A percentile compares a stretch with the other conserved stretches of the same genome.
Evolutionary conservation across 2,329 filamentous ascomycete species (phyloP).

Genomic region (Trichophyton simii): DNA sequence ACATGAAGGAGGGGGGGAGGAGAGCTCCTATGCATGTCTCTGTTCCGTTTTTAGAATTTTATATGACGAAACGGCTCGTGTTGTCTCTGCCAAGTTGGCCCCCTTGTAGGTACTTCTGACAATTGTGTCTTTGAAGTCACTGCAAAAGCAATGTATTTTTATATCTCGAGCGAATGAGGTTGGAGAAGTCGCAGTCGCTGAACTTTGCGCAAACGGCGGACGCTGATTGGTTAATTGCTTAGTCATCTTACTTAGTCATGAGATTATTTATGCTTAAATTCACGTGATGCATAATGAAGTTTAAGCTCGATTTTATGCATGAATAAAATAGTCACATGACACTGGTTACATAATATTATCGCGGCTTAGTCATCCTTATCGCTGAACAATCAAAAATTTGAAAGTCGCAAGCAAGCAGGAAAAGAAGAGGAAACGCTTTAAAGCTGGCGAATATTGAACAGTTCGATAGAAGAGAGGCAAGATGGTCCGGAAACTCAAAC

Average conservation of each 20-base stretch:
- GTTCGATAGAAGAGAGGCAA: not conserved
- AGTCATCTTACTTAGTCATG: not conserved
- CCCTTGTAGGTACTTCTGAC: not conserved
- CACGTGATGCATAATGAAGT: not conserved
- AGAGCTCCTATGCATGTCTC: not conserved
- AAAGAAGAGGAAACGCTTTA: not conserved
- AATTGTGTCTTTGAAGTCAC: no score
- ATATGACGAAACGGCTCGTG: conserved; percentile 2
- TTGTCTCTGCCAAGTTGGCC: not conserved
- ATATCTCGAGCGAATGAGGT: not conserved
- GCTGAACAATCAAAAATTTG: not conserved
- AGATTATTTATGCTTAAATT: not conserved
- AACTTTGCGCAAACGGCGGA: not conserved
- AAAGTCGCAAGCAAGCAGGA: not conserved
- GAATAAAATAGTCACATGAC: not conserved
- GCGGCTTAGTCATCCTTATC: not conserved
- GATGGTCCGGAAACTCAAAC: conserved; percentile 93
- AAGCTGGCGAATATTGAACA: not conserved
- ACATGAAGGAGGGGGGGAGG: not conserved
- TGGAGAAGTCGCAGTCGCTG: not conserved
- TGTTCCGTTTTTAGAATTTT: not conserved
- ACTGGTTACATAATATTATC: not conserved
- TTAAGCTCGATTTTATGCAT: not conserved
- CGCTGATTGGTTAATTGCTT: not conserved
- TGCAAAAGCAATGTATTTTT: not conserved